phyloP scores from a whole-genome alignment of 2,329 filamentous ascomycete species.

The Didymella pinodella region DNA sequence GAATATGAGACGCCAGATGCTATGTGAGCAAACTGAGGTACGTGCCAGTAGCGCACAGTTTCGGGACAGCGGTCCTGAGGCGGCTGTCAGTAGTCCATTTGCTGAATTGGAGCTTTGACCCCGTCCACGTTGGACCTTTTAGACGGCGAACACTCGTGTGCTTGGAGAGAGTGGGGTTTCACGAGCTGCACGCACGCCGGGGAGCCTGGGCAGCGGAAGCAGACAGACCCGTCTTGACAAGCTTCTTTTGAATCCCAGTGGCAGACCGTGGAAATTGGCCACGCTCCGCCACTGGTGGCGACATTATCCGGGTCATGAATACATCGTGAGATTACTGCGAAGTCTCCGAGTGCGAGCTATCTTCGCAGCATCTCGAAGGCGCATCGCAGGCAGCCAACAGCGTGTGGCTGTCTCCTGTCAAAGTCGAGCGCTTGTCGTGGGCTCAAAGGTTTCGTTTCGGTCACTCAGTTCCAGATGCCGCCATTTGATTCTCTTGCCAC shows the following conservation, averaged over 20 bases:
- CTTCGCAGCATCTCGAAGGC: neutral
- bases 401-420: slow-evolving; percentile 19
- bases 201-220: slow-evolving; percentile 43
- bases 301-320: neutral
- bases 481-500: slow-evolving; percentile 22
- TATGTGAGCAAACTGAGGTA: slow-evolving; percentile 50
- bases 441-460: slow-evolving; percentile 39
- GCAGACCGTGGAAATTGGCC: slow-evolving; percentile 34
- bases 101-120: slow-evolving; percentile 42
- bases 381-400: slow-evolving; percentile 5
- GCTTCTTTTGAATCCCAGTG: slow-evolving; percentile 29
- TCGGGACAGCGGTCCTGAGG: slow-evolving; percentile 51
- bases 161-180: slow-evolving; percentile 48
- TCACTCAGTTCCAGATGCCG: slow-evolving; percentile 24
- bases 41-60: slow-evolving; percentile 47
- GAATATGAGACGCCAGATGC: slow-evolving; percentile 51
- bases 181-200: slow-evolving; percentile 38
- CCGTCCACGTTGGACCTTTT: slow-evolving; percentile 33
- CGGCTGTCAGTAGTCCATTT: slow-evolving; percentile 46
- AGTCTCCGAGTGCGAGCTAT: neutral
- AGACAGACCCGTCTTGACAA: slow-evolving; percentile 43
- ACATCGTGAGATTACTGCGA: neutral
- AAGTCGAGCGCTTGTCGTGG: slow-evolving; percentile 32
- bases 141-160: slow-evolving; percentile 37
- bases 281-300: slow-evolving; percentile 21